Evolutionary conservation across 805 yeast species (phyloP).

Genomic region (Suhomyces vadensis): DNA sequence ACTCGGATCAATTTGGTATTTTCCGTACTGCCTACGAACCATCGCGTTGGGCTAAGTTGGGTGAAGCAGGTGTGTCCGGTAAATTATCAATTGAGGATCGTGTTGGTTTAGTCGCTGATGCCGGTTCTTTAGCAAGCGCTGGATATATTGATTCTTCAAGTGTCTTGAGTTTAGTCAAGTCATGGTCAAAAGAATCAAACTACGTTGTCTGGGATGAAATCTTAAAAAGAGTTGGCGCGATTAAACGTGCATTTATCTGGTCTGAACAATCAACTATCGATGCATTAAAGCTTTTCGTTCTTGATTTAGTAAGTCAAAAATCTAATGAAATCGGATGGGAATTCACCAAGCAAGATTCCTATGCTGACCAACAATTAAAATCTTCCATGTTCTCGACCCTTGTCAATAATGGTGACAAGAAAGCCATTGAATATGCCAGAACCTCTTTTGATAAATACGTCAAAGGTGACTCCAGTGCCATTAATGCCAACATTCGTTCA

Average conservation of each 20-base stretch:
- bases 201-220: slow-evolving; percentile 72
- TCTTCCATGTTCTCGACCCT: slow-evolving; percentile 63
- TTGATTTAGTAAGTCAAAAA: slow-evolving; percentile 56
- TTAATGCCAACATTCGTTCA: slow-evolving; percentile 73
- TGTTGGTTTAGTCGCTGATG: slow-evolving; percentile 80
- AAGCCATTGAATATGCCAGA: slow-evolving; percentile 47
- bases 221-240: slow-evolving; percentile 45
- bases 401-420: slow-evolving; percentile 49
- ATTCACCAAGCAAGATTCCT: slow-evolving; percentile 56
- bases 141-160: slow-evolving; percentile 66
- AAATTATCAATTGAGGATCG: slow-evolving; percentile 72
- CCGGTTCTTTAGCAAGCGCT: slow-evolving; percentile 66
- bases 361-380: slow-evolving; percentile 66
- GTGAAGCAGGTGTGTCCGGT: slow-evolving; percentile 57
- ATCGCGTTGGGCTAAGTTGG: slow-evolving; percentile 69
- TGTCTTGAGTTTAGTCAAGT: slow-evolving; percentile 57
- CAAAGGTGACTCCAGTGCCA: slow-evolving; percentile 64
- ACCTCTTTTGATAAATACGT: slow-evolving; percentile 54
- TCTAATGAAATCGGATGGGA: slow-evolving; percentile 63
- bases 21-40: slow-evolving; percentile 71
- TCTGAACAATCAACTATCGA: slow-evolving; percentile 48
- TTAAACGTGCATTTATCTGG: slow-evolving; percentile 57
- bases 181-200: slow-evolving; percentile 60
- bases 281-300: slow-evolving; percentile 53
- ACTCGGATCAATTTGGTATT: slow-evolving; percentile 73